These are phyloP conservation scores for Fomitopsis betulina DNA, from an alignment of 1,284 basidiomycete genomes.

Conservation along the genomic window DNA sequence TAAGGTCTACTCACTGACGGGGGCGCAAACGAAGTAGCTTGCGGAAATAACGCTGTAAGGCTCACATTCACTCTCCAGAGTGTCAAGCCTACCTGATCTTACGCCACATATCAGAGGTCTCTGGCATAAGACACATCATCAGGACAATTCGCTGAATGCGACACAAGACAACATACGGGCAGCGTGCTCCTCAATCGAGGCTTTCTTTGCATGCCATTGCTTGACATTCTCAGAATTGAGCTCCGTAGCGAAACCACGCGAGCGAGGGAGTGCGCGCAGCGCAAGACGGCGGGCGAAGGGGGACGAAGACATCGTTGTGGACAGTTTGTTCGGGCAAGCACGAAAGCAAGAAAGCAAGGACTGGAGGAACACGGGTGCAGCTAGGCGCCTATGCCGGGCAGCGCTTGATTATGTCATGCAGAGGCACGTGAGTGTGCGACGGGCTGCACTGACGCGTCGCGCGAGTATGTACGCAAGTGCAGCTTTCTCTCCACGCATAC, in stretches of 20 bases:
- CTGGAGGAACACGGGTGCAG: constrained; percentile 20
- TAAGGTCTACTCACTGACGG: constrained; percentile 50
- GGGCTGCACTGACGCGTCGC: constrained; percentile 21
- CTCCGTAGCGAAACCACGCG: constrained; percentile 33
- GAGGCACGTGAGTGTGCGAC: constrained; percentile 1
- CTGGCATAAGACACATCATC: constrained; percentile 31
- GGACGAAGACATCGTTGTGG: constrained; percentile 44
- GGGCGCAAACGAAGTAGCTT: constrained; percentile 74
- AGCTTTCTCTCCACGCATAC: constrained; percentile 3
- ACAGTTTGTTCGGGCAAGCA: constrained; percentile 13
- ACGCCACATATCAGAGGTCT: constrained; percentile 76
- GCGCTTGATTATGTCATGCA: constrained; percentile 17
- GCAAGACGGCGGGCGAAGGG: constrained; percentile 44
- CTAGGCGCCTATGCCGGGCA: constrained; percentile 19
- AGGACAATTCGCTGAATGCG: constrained; percentile 5
- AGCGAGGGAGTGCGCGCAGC: constrained; percentile 38
- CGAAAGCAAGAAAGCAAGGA: background rate
- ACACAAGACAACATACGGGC: constrained; percentile 37
- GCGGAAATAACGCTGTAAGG: background rate
- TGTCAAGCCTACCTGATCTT: constrained; percentile 67
- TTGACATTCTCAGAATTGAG: constrained; percentile 35
- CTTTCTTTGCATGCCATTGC: constrained; percentile 48
- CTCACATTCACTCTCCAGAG: background rate
- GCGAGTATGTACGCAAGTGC: constrained; percentile 6
- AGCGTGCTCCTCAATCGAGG: constrained; percentile 65